These are phyloP conservation scores for Effrenium voratum DNA, from an alignment of 73 alveolate genomes.

Conservation along the genomic window DNA sequence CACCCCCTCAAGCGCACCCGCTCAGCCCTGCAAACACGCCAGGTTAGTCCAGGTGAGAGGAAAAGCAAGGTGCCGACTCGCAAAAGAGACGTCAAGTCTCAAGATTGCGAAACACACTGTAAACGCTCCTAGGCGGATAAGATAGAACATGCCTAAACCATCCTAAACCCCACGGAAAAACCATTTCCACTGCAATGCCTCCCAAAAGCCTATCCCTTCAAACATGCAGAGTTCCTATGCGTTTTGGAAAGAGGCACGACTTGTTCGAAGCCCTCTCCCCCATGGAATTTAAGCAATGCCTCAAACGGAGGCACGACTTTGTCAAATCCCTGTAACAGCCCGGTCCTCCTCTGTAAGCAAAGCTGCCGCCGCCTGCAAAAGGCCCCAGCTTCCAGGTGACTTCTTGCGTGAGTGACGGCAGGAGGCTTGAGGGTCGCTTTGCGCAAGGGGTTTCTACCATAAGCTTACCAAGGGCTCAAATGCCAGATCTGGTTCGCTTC, in stretches of 20 bases:
- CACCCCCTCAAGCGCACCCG: too few species aligned
- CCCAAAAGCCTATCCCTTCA: not conserved
- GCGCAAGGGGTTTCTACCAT: too few species aligned
- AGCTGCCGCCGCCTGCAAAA: conserved; percentile 74
- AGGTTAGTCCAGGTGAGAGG: too few species aligned
- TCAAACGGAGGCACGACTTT: not conserved
- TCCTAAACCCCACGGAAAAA: not conserved
- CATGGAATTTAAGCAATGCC: not conserved
- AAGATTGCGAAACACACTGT: not conserved
- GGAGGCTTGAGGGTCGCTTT: too few species aligned
- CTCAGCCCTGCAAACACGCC: too few species aligned
- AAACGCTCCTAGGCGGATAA: too few species aligned
- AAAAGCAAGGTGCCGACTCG: too few species aligned
- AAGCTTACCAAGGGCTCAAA: too few species aligned
- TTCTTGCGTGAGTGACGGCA: too few species aligned
- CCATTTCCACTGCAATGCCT: not conserved
- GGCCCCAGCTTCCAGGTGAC: too few species aligned
- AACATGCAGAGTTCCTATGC: not conserved
- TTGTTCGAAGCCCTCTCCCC: not conserved
- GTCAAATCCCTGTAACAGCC: not conserved
- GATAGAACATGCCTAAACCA: not conserved
- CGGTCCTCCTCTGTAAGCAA: conserved; percentile 75
- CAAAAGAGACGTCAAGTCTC: too few species aligned
- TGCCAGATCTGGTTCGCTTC: too few species aligned
- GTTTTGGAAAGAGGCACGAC: not conserved